These are phyloP conservation scores for Hericium rajendrae DNA, from an alignment of 768 basidiomycete genomes.

Conservation along the genomic window DNA sequence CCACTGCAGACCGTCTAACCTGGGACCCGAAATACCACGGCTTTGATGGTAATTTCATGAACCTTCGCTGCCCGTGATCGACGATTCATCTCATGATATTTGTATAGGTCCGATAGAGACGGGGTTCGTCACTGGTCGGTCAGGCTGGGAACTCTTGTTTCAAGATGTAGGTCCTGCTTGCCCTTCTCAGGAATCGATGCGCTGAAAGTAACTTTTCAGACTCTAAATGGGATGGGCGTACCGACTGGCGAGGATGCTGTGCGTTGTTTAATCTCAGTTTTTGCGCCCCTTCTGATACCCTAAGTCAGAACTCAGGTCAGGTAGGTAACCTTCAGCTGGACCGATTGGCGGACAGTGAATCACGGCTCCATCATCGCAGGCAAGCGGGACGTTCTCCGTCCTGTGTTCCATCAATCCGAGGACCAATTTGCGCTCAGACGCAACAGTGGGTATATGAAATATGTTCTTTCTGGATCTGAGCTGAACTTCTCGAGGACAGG, in stretches of 20 bases:
- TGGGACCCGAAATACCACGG: not conserved
- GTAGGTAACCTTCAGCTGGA: not conserved
- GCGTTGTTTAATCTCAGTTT: not conserved
- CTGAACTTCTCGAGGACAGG: not conserved
- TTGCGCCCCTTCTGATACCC: not conserved
- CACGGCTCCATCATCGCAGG: not conserved
- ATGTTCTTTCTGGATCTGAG: not conserved
- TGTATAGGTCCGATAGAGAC: not conserved
- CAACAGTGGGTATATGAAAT: not conserved
- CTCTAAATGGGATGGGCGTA: slow-evolving; percentile 5
- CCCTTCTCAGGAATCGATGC: no score
- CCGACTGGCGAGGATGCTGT: slow-evolving; percentile 2
- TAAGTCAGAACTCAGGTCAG: not conserved
- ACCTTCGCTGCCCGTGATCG: not conserved
- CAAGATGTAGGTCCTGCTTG: slow-evolving; percentile 2
- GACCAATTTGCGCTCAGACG: not conserved
- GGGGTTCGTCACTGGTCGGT: not conserved
- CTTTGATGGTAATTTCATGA: not conserved
- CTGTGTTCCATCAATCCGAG: not conserved
- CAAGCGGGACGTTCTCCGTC: not conserved
- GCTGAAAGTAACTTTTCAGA: slow-evolving; percentile 1
- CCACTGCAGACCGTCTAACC: not conserved
- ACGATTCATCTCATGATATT: not conserved
- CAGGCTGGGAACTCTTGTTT: slow-evolving; percentile 7
- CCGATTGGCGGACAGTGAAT: not conserved